Conservation (phyloP, 164 flowering plant species). For the Nymphaea colorata region DNA sequence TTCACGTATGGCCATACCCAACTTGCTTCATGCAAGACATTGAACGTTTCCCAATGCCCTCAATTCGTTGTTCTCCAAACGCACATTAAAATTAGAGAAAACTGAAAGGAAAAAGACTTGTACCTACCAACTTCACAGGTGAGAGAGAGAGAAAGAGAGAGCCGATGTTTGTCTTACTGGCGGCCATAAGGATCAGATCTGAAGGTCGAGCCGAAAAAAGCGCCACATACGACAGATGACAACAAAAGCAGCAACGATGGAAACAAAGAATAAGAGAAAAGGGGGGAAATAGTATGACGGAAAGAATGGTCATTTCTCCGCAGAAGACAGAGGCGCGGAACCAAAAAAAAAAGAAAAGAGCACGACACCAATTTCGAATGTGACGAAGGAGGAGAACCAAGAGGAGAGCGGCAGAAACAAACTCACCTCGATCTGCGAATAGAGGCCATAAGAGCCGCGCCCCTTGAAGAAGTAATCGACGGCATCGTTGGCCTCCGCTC, state of each 20-base stretch:
- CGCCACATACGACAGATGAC: background rate
- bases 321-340: background rate
- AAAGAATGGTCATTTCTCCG: background rate
- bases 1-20: too few relatives aligned
- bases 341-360: background rate
- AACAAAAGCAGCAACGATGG: too few relatives aligned
- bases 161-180: background rate
- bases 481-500: conserved; percentile 35
- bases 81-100: too few relatives aligned
- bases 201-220: background rate
- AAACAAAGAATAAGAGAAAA: too few relatives aligned
- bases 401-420: background rate
- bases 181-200: background rate
- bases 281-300: background rate
- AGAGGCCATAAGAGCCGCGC: conserved; percentile 54
- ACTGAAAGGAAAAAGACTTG: too few relatives aligned
- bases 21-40: too few relatives aligned
- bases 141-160: too few relatives aligned
- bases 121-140: too few relatives aligned
- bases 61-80: too few relatives aligned
- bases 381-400: background rate
- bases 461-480: conserved; percentile 38
- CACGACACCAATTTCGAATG: background rate
- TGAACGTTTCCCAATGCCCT: too few relatives aligned
- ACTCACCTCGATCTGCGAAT: conserved; percentile 75